phyloP scores from a whole-genome alignment of 1,284 basidiomycete genomes.

The Grifola frondosa region DNA sequence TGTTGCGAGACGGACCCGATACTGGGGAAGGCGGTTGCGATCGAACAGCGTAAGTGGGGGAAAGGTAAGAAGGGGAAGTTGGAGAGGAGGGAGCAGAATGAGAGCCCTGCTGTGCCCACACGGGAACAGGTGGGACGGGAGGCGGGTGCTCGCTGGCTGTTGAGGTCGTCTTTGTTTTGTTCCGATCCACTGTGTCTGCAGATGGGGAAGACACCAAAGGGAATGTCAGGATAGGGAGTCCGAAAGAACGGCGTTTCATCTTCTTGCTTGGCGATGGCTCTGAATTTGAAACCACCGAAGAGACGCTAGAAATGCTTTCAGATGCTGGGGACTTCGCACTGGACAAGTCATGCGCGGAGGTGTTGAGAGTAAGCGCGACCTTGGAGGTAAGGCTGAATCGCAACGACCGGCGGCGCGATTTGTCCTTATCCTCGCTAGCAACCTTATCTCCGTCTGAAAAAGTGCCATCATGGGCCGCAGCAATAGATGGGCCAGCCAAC shows the following conservation, averaged over 20 bases:
- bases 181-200: background rate
- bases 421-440: too few relatives aligned
- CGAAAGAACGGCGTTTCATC: too few relatives aligned
- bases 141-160: conserved; percentile 5
- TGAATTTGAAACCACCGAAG: background rate
- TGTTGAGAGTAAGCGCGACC: conserved; percentile 4
- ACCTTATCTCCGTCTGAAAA: too few relatives aligned
- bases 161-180: conserved; percentile 8
- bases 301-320: background rate
- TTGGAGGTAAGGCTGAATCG: conserved; percentile 10
- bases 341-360: conserved; percentile 8
- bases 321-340: conserved; percentile 3
- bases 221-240: too few relatives aligned
- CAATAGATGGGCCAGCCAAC: conserved; percentile 30
- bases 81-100: background rate
- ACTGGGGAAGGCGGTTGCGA: background rate
- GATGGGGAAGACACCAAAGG: too few relatives aligned
- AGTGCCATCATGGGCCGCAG: conserved; percentile 19
- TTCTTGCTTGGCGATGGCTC: background rate
- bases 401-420: conserved; percentile 5
- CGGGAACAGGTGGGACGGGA: background rate
- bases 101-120: background rate
- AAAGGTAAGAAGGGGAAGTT: background rate
- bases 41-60: background rate
- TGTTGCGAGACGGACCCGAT: conserved; percentile 7